A percentile compares a stretch with the other conserved stretches of the same genome.
These are phyloP conservation scores for Blastomyces percursus DNA, from an alignment of 2,329 filamentous ascomycete genomes.

Conservation along the genomic window DNA sequence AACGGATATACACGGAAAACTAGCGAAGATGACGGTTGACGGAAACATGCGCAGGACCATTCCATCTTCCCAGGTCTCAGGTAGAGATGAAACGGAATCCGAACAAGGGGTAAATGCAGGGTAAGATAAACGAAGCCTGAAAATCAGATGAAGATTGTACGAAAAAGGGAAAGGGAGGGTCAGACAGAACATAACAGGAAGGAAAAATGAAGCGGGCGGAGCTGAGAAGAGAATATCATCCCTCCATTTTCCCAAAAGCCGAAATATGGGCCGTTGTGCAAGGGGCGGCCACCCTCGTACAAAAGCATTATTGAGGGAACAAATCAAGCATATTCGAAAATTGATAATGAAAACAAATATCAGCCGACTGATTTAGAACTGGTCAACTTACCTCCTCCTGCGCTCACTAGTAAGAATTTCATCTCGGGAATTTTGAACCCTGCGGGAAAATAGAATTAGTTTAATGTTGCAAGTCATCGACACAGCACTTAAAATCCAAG, in stretches of 20 bases:
- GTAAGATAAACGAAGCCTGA: not conserved
- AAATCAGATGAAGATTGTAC: not conserved
- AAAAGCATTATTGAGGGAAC: not conserved
- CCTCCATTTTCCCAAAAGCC: not conserved
- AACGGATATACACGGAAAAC: not conserved
- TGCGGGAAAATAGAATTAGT: constrained; percentile 13
- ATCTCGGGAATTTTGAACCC: constrained; percentile 65
- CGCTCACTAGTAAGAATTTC: constrained; percentile 62
- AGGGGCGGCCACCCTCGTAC: constrained; percentile 4
- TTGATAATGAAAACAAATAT: not conserved
- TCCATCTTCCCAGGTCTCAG: not conserved
- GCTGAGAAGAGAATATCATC: constrained; percentile 1
- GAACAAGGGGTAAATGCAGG: no score
- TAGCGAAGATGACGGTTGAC: not conserved
- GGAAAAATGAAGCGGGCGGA: not conserved
- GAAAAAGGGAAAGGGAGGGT: not conserved
- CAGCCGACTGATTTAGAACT: constrained; percentile 6
- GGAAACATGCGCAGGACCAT: not conserved
- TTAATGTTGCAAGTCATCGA: not conserved
- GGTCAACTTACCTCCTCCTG: constrained; percentile 36
- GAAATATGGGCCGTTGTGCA: not conserved
- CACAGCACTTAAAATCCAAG: not conserved
- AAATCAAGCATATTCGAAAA: constrained; percentile 1
- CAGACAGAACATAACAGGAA: not conserved
- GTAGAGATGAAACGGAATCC: not conserved